Evolutionary conservation across 352 stramenopile genomes (phyloP).

Genomic region (Phytophthora megakarya): DNA sequence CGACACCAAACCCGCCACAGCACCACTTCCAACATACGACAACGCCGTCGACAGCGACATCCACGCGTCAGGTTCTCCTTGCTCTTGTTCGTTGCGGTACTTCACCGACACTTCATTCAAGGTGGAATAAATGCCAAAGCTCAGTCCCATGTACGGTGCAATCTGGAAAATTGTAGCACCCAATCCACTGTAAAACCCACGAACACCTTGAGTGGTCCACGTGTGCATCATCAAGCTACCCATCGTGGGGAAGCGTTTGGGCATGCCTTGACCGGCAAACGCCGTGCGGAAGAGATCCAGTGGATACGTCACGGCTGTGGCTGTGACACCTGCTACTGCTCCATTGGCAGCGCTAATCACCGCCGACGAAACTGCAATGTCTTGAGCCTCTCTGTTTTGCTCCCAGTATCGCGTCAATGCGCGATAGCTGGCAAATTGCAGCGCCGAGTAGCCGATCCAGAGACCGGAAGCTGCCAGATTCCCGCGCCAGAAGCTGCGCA

Average conservation of each 20-base stretch:
- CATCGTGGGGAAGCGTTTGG: slow-evolving; percentile 83
- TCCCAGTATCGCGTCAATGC: slow-evolving; percentile 50
- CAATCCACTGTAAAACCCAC: slow-evolving; percentile 92
- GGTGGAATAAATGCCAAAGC: slow-evolving; percentile 92
- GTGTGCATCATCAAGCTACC: slow-evolving; percentile 73
- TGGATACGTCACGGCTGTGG: slow-evolving; percentile 93
- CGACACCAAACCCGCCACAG: slow-evolving; percentile 86
- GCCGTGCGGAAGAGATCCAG: slow-evolving; percentile 95
- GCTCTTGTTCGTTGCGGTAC: slow-evolving; percentile 20
- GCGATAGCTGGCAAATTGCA: slow-evolving; percentile 80
- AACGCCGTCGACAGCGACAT: slow-evolving; percentile 42
- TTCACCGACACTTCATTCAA: slow-evolving; percentile 48
- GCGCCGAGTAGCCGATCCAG: slow-evolving; percentile 82
- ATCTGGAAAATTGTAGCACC: slow-evolving; percentile 91
- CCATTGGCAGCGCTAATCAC: slow-evolving; percentile 80
- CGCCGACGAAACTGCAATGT: not conserved
- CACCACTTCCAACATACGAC: slow-evolving; percentile 78
- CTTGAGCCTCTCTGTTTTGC: slow-evolving; percentile 18
- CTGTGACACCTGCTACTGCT: slow-evolving; percentile 83
- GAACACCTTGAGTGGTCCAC: slow-evolving; percentile 68
- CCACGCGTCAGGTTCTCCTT: slow-evolving; percentile 9
- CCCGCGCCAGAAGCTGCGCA: slow-evolving; percentile 83
- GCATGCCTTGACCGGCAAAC: slow-evolving; percentile 91
- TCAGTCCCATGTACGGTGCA: slow-evolving; percentile 95
- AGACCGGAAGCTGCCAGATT: slow-evolving; percentile 79